These are phyloP conservation scores for Naganishia friedmannii DNA, from an alignment of 768 basidiomycete species.

Conservation along the genomic window DNA sequence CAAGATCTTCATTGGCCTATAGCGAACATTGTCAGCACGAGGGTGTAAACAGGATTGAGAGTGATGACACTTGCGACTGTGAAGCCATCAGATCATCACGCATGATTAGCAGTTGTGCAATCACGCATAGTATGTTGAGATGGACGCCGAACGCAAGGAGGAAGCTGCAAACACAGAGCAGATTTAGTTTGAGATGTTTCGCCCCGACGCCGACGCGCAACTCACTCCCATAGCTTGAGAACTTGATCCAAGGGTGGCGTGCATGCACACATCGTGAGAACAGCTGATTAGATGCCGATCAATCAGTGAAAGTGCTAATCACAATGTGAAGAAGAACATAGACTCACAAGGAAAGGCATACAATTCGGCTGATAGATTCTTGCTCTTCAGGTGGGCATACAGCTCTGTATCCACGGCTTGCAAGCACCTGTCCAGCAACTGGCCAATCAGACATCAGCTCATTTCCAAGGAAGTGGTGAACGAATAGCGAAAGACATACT, in stretches of 20 bases:
- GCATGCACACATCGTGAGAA: slow-evolving; percentile 91
- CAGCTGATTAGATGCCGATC: slow-evolving; percentile 58
- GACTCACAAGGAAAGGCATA: slow-evolving; percentile 93
- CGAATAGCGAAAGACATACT: slow-evolving; percentile 56
- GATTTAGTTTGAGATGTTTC: not conserved
- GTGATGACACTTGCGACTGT: slow-evolving; percentile 62
- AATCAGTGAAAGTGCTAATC: slow-evolving; percentile 15
- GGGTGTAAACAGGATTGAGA: not conserved
- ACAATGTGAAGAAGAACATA: slow-evolving; percentile 1
- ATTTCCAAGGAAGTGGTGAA: not conserved
- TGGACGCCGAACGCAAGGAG: slow-evolving; percentile 94
- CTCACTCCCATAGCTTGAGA: slow-evolving; percentile 81
- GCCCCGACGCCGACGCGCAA: not conserved
- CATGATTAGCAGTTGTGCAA: slow-evolving; percentile 88
- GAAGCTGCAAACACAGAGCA: slow-evolving; percentile 55
- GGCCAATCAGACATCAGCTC: slow-evolving; percentile 3
- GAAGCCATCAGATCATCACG: slow-evolving; percentile 84
- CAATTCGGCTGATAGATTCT: slow-evolving; percentile 89
- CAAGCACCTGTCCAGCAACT: slow-evolving; percentile 90
- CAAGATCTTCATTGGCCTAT: slow-evolving; percentile 82
- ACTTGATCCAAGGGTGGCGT: slow-evolving; percentile 96
- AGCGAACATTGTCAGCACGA: not conserved
- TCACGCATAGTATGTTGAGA: slow-evolving; percentile 92
- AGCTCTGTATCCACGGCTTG: slow-evolving; percentile 86
- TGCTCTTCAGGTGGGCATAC: slow-evolving; percentile 73